These are phyloP conservation scores for Suillus americanus DNA, from an alignment of 768 basidiomycete genomes.

Conservation along the genomic window DNA sequence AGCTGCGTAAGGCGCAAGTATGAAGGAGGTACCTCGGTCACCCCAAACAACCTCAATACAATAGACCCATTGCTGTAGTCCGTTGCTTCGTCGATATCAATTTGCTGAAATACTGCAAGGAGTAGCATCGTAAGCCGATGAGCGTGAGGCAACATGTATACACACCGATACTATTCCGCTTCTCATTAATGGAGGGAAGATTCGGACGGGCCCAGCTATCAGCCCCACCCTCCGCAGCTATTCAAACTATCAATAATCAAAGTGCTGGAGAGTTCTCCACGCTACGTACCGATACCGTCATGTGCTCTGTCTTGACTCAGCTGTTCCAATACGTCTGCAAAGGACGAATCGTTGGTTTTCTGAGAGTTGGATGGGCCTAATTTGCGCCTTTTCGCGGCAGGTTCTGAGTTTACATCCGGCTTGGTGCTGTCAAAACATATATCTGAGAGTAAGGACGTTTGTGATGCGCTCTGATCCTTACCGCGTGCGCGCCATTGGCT, in stretches of 20 bases:
- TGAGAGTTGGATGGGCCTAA: slow-evolving; percentile 36
- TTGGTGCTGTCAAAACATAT: slow-evolving; percentile 22
- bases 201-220: slow-evolving; percentile 70
- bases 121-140: neutral
- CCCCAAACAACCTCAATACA: slow-evolving; percentile 78
- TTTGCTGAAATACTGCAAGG: slow-evolving; percentile 87
- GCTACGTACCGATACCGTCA: slow-evolving; percentile 41
- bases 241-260: slow-evolving; percentile 2
- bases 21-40: slow-evolving; percentile 65
- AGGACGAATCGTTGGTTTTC: slow-evolving; percentile 40
- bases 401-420: slow-evolving; percentile 28
- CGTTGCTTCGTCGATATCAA: slow-evolving; percentile 79
- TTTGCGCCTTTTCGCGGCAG: slow-evolving; percentile 56
- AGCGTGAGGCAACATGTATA: neutral
- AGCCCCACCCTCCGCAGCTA: slow-evolving; percentile 77
- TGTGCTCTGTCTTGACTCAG: slow-evolving; percentile 50
- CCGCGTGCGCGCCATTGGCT: slow-evolving; percentile 15
- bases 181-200: slow-evolving; percentile 53
- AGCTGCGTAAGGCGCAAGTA: neutral
- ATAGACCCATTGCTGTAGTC: slow-evolving; percentile 42
- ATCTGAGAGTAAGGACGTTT: slow-evolving; percentile 5
- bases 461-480: slow-evolving; percentile 9
- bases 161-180: slow-evolving; percentile 69
- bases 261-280: neutral
- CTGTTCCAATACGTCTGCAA: slow-evolving; percentile 62